phyloP scores from a whole-genome alignment of 2,329 filamentous ascomycete species.

The Xylaria multiplex region DNA sequence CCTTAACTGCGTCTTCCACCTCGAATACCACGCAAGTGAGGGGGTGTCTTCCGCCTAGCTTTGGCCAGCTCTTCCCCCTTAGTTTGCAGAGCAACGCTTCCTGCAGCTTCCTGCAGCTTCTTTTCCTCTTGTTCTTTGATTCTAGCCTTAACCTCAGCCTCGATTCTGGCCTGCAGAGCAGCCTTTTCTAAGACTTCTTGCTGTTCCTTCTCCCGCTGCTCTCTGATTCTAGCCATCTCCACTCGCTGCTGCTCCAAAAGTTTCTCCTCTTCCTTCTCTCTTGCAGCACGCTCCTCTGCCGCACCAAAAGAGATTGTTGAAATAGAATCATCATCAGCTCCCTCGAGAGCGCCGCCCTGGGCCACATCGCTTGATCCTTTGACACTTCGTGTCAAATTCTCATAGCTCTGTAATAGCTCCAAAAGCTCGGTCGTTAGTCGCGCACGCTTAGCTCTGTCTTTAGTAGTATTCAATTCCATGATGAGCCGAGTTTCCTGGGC shows the following conservation, averaged over 20 bases:
- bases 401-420: conserved; percentile 1
- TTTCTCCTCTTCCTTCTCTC: conserved; percentile 80
- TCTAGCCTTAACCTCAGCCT: conserved; percentile 64
- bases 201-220: conserved; percentile 71
- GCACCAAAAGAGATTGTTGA: not conserved
- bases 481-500: conserved; percentile 4
- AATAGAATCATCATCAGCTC: not conserved
- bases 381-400: not conserved
- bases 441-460: not conserved
- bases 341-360: not conserved
- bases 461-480: conserved; percentile 3
- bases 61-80: conserved; percentile 89
- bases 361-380: not conserved
- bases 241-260: conserved; percentile 83
- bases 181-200: conserved; percentile 73
- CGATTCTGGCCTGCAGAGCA: conserved; percentile 78
- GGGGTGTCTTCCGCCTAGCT: conserved; percentile 66
- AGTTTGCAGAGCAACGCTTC: conserved; percentile 74
- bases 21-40: conserved; percentile 24
- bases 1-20: conserved; percentile 1
- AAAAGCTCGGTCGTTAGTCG: conserved; percentile 9
- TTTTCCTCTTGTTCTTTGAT: conserved; percentile 72
- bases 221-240: conserved; percentile 72
- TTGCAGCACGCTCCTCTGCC: conserved; percentile 51
- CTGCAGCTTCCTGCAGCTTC: conserved; percentile 73